Base-by-base conservation (phyloP, 192 early-diverging fungal genomes). In the Lobosporangium transversale region DNA sequence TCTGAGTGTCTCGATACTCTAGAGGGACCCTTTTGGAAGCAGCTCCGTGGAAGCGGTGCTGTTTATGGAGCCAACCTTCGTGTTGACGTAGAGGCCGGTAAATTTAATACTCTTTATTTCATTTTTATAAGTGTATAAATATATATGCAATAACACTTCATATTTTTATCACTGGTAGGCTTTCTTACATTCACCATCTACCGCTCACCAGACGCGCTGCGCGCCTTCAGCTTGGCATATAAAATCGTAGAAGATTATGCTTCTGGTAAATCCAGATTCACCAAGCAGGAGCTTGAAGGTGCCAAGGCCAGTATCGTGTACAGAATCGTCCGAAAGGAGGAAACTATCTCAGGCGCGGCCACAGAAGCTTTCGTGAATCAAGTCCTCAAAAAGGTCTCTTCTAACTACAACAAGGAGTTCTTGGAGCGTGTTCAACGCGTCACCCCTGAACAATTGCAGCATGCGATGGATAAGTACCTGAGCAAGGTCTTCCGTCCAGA, bases 21-120 rank as follows among this genome's bases (percentile, higher is more conserved):
- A 59, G 87, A 89, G 66, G 87, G 87, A 26, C 70, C 83, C 9
- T 87, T 89, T 53, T 89, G 86, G 86, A 86, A 84, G 64, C 58
- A 84, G n/a, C 83, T 89, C 49, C 87, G 87, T 55, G 87, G 87
- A 21, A 80, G 81, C 27, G 87, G 87, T 14, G 68, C 85, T 17
- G 87, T 86, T 14, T 89, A 89, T 66, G 70, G 81, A 17, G 79
- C 71, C 62, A 79, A 52, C 29, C 58, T 89, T 26, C 62, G 58
- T n/a, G 74, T 80, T 24, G 66, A 80, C 67, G 57, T 83, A 2
- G 84, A 87, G 47, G 33, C 80, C 36, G 86, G 74, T 57, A 60
- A 37, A 20, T 57, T 15, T 6, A 32, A 17, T 14, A 18, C 6
- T 49, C 7, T 21, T 21, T 49, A 49, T 23, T n/a, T 23, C 18